A percentile compares a stretch with the other conserved stretches of the same genome.
Conservation (phyloP, 306 rosid genomes). For the Corylus heterophylla region DNA sequence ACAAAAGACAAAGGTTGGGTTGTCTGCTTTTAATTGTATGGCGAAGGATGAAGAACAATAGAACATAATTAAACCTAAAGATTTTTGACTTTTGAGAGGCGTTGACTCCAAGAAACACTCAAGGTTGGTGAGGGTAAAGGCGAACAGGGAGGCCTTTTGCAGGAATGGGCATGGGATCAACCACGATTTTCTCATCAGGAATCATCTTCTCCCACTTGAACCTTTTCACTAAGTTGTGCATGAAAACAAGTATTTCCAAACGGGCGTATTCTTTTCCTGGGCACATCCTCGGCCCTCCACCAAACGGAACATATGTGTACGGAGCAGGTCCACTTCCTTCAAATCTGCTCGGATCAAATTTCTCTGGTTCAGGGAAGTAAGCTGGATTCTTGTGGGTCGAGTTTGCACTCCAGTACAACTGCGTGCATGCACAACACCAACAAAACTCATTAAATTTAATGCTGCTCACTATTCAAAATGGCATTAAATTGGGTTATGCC, state of each 20-base stretch:
- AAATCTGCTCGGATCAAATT: constrained; percentile 77
- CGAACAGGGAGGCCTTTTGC: constrained; percentile 71
- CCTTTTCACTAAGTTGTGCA: constrained; percentile 74
- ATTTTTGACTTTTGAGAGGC: not conserved
- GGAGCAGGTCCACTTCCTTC: constrained; percentile 88
- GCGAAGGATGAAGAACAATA: no score
- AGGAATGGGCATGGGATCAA: constrained; percentile 74
- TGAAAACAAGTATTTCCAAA: constrained; percentile 77
- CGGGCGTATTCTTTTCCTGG: constrained; percentile 95
- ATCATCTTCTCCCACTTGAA: constrained; percentile 64
- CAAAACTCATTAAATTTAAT: no score
- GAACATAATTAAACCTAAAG: not conserved
- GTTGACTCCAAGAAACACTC: not conserved
- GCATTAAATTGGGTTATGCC: no score
- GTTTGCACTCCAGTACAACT: constrained; percentile 89
- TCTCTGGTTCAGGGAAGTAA: constrained; percentile 62
- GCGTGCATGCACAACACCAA: not conserved
- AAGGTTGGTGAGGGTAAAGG: constrained; percentile 57
- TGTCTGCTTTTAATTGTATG: no score
- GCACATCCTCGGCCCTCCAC: constrained; percentile 98
- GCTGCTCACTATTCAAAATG: no score
- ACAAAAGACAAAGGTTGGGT: not conserved
- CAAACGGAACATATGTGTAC: constrained; percentile 83
- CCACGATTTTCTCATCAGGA: constrained; percentile 58
- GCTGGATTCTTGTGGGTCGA: constrained; percentile 61